Base-by-base conservation (phyloP, 345 rosid genomes). In the Dipteronia sinensis region DNA sequence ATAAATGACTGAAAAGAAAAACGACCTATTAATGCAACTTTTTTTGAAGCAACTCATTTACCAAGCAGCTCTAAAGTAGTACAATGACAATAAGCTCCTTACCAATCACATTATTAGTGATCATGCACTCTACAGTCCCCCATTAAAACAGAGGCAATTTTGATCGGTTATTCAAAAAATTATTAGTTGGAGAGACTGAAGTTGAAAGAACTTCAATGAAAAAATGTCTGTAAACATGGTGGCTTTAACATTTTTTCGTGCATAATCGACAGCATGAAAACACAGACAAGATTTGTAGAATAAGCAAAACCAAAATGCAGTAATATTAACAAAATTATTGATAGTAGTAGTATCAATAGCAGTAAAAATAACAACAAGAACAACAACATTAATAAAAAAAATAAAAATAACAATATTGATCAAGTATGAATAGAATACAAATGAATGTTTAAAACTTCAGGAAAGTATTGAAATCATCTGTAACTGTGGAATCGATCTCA, bases 1-100 rank as follows among this genome's bases (percentile, higher is more conserved):
- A 91, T 88, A 86, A 90, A 93, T 71, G 86, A 90, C 98, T 95
- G 85, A 71, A 53, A 73, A 69, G 38, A 83, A 38, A 79, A 75
- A 69, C 23, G 78, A 79, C 29, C 78, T 55, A 27, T 65, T 67
- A 77, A 71, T 46, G 67, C 29, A 27, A 65, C 53, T 47, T 3
- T 2, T 42, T 73, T 34, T 61, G 8, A 9, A 79, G 66, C 58
- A 83, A 25, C 47, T 9, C 34, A 69, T 19, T 61, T 46, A 77
- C 11, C 9, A 49, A 20, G 38, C 66, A 47, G 27, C 20, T 20
- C 27, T 42, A 49, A 59, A 29, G 31, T 34, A 58, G 13, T 42
- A 61, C 34, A 29, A 72, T 16, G 31, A 56, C 20, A 29, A 55
- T n/a, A 31, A 59, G 67, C 29, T 59, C 42, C 71, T 38, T 55